Evolutionary conservation across 2,329 filamentous ascomycete species (phyloP).

Genomic region (Orbilia oligospora): DNA sequence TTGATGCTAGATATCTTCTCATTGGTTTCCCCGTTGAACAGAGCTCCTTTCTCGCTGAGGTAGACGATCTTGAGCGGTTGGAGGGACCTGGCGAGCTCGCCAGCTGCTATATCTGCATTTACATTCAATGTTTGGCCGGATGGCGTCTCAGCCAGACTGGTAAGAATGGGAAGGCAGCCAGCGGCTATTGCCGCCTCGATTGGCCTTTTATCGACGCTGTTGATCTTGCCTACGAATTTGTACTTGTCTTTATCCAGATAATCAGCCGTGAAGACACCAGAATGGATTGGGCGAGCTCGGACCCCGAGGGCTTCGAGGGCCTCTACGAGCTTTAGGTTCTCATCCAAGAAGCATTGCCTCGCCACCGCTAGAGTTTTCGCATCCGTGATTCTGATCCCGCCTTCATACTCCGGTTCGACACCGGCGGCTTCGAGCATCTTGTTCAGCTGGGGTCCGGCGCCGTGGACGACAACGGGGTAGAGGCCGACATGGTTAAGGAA

Average conservation of each 20-base stretch:
- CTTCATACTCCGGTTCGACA: constrained; percentile 94
- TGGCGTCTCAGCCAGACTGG: constrained; percentile 93
- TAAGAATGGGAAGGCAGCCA: constrained; percentile 91
- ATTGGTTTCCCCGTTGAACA: constrained; percentile 93
- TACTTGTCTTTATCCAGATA: constrained; percentile 98
- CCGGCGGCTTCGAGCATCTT: constrained; percentile 89
- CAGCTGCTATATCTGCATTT: constrained; percentile 96
- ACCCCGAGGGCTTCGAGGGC: constrained; percentile 91
- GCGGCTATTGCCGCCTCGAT: constrained; percentile 93
- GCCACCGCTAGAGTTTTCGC: constrained; percentile 93
- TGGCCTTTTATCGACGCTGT: constrained; percentile 87
- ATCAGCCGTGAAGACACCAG: constrained; percentile 90
- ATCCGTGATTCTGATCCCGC: constrained; percentile 95
- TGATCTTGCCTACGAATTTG: constrained; percentile 95
- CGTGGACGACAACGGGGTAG: constrained; percentile 95
- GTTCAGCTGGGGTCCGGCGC: constrained; percentile 95
- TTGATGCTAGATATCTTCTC: constrained; percentile 98
- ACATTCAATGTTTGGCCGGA: constrained; percentile 96
- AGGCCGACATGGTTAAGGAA: constrained; percentile 96
- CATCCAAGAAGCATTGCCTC: constrained; percentile 91
- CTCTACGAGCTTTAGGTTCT: constrained; percentile 93
- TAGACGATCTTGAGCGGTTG: constrained; percentile 98
- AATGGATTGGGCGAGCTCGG: constrained; percentile 87
- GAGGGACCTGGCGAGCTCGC: constrained; percentile 87
- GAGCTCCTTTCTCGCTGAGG: constrained; percentile 95